Conservation (phyloP, 148 eudicot species). For the Dysphania ambrosioides region DNA sequence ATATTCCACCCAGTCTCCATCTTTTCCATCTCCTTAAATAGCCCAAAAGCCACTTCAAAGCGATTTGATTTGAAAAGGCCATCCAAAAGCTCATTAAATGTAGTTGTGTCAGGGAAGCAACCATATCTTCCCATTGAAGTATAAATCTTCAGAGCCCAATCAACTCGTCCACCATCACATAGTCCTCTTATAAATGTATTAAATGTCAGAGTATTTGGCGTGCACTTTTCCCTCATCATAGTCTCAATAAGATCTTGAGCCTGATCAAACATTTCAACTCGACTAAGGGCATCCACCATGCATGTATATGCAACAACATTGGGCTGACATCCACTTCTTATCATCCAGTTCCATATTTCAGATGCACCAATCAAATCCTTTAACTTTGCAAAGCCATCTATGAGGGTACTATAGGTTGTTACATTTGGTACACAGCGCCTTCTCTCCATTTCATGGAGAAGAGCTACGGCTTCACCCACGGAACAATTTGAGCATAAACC, state of each 20-base stretch:
- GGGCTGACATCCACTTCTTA: conserved; percentile 59
- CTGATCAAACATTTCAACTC: conserved; percentile 57
- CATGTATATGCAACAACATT: conserved; percentile 79
- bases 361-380: conserved; percentile 59
- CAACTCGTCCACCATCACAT: conserved; percentile 50
- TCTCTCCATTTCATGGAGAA: conserved; percentile 50
- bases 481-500: conserved; percentile 53
- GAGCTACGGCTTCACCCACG: conserved; percentile 45
- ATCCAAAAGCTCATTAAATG: conserved; percentile 61
- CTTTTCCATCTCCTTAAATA: conserved; percentile 51
- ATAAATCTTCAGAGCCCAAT: conserved; percentile 55
- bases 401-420: conserved; percentile 62
- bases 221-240: conserved; percentile 53
- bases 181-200: conserved; percentile 60
- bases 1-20: conserved; percentile 47
- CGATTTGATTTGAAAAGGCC: conserved; percentile 51
- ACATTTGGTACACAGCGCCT: conserved; percentile 50
- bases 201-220: conserved; percentile 69
- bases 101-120: conserved; percentile 44
- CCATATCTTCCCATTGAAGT: conserved; percentile 50
- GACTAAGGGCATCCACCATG: conserved; percentile 80
- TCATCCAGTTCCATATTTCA: conserved; percentile 76
- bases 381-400: conserved; percentile 65
- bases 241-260: conserved; percentile 53
- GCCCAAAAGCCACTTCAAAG: conserved; percentile 33